Evolutionary conservation across 1,284 basidiomycete species (phyloP).

Genomic region (Exsudoporus floridanus): DNA sequence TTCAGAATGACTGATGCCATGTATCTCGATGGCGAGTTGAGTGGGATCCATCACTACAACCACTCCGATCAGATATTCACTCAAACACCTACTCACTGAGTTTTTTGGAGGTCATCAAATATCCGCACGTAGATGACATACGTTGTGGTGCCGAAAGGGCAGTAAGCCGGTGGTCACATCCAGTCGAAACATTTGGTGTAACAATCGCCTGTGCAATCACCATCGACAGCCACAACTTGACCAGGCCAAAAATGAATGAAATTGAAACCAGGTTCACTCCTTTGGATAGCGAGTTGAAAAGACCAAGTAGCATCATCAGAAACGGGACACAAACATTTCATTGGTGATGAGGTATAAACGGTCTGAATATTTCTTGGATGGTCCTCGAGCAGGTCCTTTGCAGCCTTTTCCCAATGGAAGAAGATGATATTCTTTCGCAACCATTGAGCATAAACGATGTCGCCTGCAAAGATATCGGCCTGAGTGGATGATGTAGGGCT

Average conservation of each 20-base stretch:
- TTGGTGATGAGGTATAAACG: constrained; percentile 9
- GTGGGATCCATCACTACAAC: background rate
- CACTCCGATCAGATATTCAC: too few species aligned
- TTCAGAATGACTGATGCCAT: background rate
- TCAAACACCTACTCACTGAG: too few species aligned
- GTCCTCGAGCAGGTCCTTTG: constrained; percentile 17
- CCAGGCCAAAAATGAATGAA: background rate
- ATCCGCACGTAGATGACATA: too few species aligned
- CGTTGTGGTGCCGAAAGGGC: constrained; percentile 13
- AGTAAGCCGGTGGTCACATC: constrained; percentile 4
- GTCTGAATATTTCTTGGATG: constrained; percentile 19
- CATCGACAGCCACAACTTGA: constrained; percentile 13
- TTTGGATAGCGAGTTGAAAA: background rate
- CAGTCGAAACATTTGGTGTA: constrained; percentile 12
- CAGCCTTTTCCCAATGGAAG: constrained; percentile 21
- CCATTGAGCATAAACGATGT: constrained; percentile 14
- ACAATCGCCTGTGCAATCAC: constrained; percentile 15
- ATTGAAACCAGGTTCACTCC: constrained; percentile 7
- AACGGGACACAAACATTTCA: constrained; percentile 8
- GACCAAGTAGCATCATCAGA: background rate
- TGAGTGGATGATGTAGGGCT: background rate
- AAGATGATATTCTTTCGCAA: constrained; percentile 20
- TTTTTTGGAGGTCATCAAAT: too few species aligned
- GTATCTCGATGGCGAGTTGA: background rate
- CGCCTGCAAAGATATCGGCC: background rate